Percentiles rank a stretch among this genome's conserved stretches.
Evolutionary conservation across 2,329 filamentous ascomycete species (phyloP).

Genomic region (Monilinia polystroma): DNA sequence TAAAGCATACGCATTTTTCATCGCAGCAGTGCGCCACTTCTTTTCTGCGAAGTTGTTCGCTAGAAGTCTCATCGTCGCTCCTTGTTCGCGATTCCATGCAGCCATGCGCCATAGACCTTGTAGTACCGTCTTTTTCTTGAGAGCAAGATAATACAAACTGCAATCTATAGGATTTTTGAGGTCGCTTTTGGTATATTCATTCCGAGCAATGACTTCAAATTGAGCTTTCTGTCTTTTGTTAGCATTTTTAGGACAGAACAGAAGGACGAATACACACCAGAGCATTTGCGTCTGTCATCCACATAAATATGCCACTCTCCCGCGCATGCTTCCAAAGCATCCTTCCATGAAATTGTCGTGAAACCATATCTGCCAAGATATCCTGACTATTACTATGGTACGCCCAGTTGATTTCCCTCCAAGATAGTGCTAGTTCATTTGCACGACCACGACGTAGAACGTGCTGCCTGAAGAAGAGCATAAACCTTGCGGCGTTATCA

Average conservation of each 20-base stretch:
- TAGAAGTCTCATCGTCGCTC: conserved; percentile 73
- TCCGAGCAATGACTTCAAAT: conserved; percentile 87
- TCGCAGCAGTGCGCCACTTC: conserved; percentile 82
- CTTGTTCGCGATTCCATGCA: conserved; percentile 82
- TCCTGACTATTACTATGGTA: conserved; percentile 86
- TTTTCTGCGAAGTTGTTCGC: conserved; percentile 88
- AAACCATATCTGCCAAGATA: conserved; percentile 80
- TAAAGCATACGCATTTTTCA: conserved; percentile 95
- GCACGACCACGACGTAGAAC: conserved; percentile 66
- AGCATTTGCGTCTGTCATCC: conserved; percentile 75
- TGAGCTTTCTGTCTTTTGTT: conserved; percentile 58
- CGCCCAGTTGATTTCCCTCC: conserved; percentile 82
- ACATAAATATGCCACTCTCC: conserved; percentile 91
- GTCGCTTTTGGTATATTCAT: conserved; percentile 87
- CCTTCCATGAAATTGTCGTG: conserved; percentile 72
- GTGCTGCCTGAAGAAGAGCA: conserved; percentile 84
- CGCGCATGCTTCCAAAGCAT: conserved; percentile 83
- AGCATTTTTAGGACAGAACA: conserved; percentile 15
- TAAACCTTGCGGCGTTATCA: conserved; percentile 82
- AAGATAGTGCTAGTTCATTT: conserved; percentile 64
- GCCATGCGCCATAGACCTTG: conserved; percentile 95
- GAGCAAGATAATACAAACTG: conserved; percentile 84
- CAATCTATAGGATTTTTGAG: conserved; percentile 89
- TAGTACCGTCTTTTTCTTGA: conserved; percentile 86
- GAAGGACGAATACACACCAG: conserved; percentile 57